Base-by-base conservation (phyloP, 306 rosid genomes). In the Quillaja saponaria region DNA sequence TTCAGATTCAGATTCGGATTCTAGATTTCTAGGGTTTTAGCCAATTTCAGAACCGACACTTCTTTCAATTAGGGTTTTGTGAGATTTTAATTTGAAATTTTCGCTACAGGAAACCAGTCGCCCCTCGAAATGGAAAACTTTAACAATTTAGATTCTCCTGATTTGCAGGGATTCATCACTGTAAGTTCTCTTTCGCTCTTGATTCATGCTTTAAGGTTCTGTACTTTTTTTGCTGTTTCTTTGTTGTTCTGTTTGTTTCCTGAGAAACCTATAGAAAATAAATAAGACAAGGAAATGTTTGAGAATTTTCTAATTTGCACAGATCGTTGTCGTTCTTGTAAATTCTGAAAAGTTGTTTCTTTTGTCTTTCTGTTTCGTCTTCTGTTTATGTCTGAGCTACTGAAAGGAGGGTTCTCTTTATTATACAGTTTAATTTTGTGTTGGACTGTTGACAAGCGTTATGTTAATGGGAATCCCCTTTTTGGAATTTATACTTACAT, bases 91-190 rank as follows among this genome's bases (percentile, higher is more conserved):
- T n/a, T 25, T 25, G 31, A 25, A 25, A 25, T 1, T 1, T 25
- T 25, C 31, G 2, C 31, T 25, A 25, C 4, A 25, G 31, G 31
- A 25, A n/a, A 25, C 31, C 31, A 25, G 13, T 12, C 44, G 7
- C 44, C 39, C 49, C 58, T 33, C 49, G 15, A 54, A 72, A 92
- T 92, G 99, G 99, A 92, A 78, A 77, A 83, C 57, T 87, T 95
- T n/a, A n/a, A n/a, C 39, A 50, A 72, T 1, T 64, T 82, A 5
- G 80, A 80, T 61, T 77, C 80, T 18, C 49, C 89, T 15, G 99
- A 92, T 44, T 48, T 92, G 57, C 81, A 84, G 73, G 78, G 61
- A 2, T 79, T 92, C 42, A 87, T 87, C 69, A 74, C 78, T 13
- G 99, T 92, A 78, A 78, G 90, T 73, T 40, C 49, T 47, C 13